Evolutionary conservation across 1,139 yeast genomes (phyloP).

Genomic region (Kurtzmaniella quercitrusa): DNA sequence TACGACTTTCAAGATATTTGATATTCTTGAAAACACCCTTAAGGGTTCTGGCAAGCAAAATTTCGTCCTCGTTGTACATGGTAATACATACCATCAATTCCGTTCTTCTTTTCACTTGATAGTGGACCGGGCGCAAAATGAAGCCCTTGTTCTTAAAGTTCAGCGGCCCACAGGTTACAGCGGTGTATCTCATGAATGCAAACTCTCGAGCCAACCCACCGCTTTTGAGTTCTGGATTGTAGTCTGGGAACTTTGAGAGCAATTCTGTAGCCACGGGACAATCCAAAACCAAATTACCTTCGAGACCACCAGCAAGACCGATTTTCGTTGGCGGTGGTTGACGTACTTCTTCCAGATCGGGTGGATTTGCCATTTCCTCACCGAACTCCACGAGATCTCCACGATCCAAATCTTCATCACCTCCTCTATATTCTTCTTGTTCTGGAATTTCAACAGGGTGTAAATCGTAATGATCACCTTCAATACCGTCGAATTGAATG

Average conservation of each 20-base stretch:
- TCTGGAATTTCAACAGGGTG: slow-evolving; percentile 27
- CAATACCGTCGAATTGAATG: slow-evolving; percentile 38
- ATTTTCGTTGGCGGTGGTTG: slow-evolving; percentile 29
- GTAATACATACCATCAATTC: slow-evolving; percentile 47
- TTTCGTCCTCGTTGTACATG: slow-evolving; percentile 49
- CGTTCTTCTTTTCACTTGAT: slow-evolving; percentile 42
- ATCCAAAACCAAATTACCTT: slow-evolving; percentile 48
- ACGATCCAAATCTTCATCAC: slow-evolving; percentile 12
- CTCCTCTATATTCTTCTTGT: slow-evolving; percentile 1
- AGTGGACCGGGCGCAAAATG: slow-evolving; percentile 44
- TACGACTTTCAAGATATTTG: slow-evolving; percentile 43
- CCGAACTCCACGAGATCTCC: slow-evolving; percentile 23
- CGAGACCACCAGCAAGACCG: slow-evolving; percentile 38
- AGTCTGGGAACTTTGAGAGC: slow-evolving; percentile 42
- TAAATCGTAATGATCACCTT: slow-evolving; percentile 44
- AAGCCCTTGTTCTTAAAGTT: slow-evolving; percentile 44
- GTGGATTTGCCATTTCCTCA: slow-evolving; percentile 23
- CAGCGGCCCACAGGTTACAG: slow-evolving; percentile 49
- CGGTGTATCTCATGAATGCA: slow-evolving; percentile 48
- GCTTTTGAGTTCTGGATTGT: slow-evolving; percentile 28
- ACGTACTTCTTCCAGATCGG: slow-evolving; percentile 26
- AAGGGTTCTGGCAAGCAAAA: slow-evolving; percentile 42
- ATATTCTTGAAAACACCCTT: slow-evolving; percentile 48
- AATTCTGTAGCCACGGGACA: slow-evolving; percentile 49
- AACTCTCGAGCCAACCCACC: slow-evolving; percentile 45